Base-by-base conservation (phyloP, 495 filamentous ascomycete genomes). In the Apodospora peruviana region DNA sequence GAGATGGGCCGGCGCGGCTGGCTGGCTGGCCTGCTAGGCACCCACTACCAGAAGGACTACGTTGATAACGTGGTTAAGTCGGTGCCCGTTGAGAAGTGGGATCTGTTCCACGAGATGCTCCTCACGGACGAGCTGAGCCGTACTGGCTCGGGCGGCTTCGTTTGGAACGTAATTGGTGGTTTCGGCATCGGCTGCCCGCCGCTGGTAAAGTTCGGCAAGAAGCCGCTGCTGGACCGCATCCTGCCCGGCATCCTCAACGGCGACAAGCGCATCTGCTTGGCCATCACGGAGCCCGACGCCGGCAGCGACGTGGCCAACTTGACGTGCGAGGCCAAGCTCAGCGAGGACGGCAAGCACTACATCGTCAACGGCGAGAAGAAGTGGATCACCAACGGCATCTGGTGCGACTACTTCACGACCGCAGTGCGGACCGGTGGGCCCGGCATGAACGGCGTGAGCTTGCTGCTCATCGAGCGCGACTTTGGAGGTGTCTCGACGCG, bases 351-450 rank as follows among this genome's bases (percentile, higher is more conserved):
- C 61, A 98, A 96, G 77, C 88, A 96, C 68, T 98, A 94, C 68
- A 96, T 98, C 51, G 93, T 98, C 68, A 98, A 97, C 64, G 93
- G 93, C 36, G 93, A 96, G 79, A 97, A 98, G 84, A 98, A 98
- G 70, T 97, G 93, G 93, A 98, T 98, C 69, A 96, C 91, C 61
- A 97, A 98, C 74, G 93, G 93, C 58, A 79, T 96, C 52, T 96
- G 88, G 87, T 79, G 76, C 48, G 93, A 98, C 65, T 98, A 96
- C 72, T 98, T 98, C 76, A 97, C 93, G 45, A 89, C 86, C 27
- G 93, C 93, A 36, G 93, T 98, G 27, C 88, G 93, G 48, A 98
- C 93, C 1, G 90, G 91, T 43, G 65, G 74, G 25, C 69, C 75
- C 10, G 93, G 93, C 34, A 96, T 96, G 91, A 87, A 88, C 57